Conservation (phyloP, 1,139 yeast genomes). For the Pichia sp. region DNA sequence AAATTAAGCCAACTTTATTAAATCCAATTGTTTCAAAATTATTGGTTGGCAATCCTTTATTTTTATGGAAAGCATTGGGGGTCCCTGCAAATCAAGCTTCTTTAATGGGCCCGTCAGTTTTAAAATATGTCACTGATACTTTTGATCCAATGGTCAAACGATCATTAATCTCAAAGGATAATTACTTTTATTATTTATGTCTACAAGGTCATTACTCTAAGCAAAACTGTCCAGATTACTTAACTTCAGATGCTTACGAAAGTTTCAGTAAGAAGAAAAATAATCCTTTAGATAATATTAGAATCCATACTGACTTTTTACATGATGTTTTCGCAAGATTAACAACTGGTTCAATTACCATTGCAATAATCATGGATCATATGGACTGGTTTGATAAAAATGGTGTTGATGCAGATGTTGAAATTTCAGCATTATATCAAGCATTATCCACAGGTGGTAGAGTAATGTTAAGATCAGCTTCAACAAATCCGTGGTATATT, state of each 20-base stretch:
- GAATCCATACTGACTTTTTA: slow-evolving; percentile 74
- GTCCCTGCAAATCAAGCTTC: slow-evolving; percentile 80
- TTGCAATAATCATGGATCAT: slow-evolving; percentile 84
- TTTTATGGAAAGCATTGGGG: slow-evolving; percentile 82
- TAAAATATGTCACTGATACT: slow-evolving; percentile 68
- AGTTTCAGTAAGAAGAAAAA: slow-evolving; percentile 35
- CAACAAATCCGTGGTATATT: slow-evolving; percentile 73
- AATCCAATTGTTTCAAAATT: slow-evolving; percentile 62
- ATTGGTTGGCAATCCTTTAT: slow-evolving; percentile 71
- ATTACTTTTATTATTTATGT: slow-evolving; percentile 71
- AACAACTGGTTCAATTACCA: slow-evolving; percentile 55
- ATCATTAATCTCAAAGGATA: slow-evolving; percentile 60
- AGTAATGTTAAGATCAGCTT: slow-evolving; percentile 71
- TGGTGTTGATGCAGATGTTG: slow-evolving; percentile 57
- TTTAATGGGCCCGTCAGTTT: slow-evolving; percentile 67
- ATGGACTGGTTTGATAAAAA: slow-evolving; percentile 84
- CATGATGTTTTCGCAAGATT: slow-evolving; percentile 68
- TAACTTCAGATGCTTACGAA: slow-evolving; percentile 52
- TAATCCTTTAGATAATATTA: slow-evolving; percentile 55
- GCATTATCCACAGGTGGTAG: slow-evolving; percentile 65
- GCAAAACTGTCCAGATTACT: slow-evolving; percentile 69
- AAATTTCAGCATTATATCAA: slow-evolving; percentile 56
- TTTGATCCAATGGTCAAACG: slow-evolving; percentile 65
- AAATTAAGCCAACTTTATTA: slow-evolving; percentile 61
- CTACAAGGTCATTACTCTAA: slow-evolving; percentile 56